Evolutionary conservation across 2,329 filamentous ascomycete species (phyloP).

Genomic region (Escovopsis sp.): DNA sequence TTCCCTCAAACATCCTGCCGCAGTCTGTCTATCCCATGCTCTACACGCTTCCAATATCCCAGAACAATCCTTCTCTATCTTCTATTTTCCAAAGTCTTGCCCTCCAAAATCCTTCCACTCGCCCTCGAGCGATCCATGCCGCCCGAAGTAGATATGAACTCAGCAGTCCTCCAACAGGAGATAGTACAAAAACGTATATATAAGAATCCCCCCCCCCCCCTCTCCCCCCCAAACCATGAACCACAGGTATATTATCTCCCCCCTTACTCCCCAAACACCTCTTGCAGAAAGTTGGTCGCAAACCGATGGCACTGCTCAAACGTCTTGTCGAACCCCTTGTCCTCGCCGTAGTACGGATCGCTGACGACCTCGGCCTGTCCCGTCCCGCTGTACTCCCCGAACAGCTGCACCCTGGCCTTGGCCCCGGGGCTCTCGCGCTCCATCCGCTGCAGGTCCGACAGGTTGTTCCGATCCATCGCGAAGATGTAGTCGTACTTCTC

Average conservation of each 20-base stretch:
- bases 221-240: background rate
- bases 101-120: no score
- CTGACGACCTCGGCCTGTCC: conserved; percentile 53
- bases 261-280: conserved; percentile 24
- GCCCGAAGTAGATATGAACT: no score
- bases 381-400: conserved; percentile 65
- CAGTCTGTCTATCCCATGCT: no score
- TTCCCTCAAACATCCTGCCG: no score
- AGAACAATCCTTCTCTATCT: no score
- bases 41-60: no score
- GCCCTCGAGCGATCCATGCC: no score
- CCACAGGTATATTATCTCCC: conserved; percentile 1
- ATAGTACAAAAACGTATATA: no score
- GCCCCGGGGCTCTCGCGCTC: conserved; percentile 41
- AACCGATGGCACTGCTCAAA: conserved; percentile 74
- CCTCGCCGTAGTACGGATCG: conserved; percentile 89
- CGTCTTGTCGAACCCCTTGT: conserved; percentile 68
- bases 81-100: no score
- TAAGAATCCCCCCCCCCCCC: background rate
- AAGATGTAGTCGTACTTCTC: conserved; percentile 82
- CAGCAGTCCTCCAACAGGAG: no score
- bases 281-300: conserved; percentile 57
- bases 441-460: conserved; percentile 52
- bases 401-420: conserved; percentile 60
- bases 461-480: conserved; percentile 81